Evolutionary conservation across 202 grass and related monocot species (phyloP), one percentile per base, ranked within the genome.

Genomic region (Panicum virgatum): DNA sequence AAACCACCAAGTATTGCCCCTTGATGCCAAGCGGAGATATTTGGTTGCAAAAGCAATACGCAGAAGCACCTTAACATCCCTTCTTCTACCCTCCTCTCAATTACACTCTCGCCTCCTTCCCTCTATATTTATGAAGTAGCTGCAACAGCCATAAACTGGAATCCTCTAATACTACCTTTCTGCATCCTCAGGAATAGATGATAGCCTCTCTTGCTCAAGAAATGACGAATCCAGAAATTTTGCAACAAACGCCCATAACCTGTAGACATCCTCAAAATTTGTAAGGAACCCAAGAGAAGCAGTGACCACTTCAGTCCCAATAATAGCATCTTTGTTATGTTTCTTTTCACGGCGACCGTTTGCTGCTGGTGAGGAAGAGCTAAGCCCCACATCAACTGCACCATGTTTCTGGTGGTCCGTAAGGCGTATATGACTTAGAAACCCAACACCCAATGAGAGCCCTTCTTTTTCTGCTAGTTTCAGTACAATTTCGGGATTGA

Each of bases 181-280:
- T 76, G 81, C 67, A 70, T 80, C 84, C 89, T 99, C 96, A 13
- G 83, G 82, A 45, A 99, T 92, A 14, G 93, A 90, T 14, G 93
- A 93, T 38, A 96, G 75, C 62, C 91, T 87, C 76, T 96, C 91
- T 74, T 88, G 84, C 59, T 99, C 88, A 86, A 90, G 50, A 82
- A 96, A 99, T 56, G 80, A 75, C 12, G 89, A 70, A 69, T 99
- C 91, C 38, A 99, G 84, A 92, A 99, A 99, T 84, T 92, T 96
- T 11, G 96, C 91, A 77, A 94, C 83, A 66, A 99, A 99, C 76
- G 87, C 91, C 96, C 96, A 99, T 75, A 96, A 76, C 71, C 62
- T 93, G 82, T 99, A 99, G 56, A 96, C 96, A 87, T 99, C 96
- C 62, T 94, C 93, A 77, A 96, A 99, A 85, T 96, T 96, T 76